Evolutionary conservation across 2,329 filamentous ascomycete genomes (phyloP).

Genomic region (Penicillium digitatum): DNA sequence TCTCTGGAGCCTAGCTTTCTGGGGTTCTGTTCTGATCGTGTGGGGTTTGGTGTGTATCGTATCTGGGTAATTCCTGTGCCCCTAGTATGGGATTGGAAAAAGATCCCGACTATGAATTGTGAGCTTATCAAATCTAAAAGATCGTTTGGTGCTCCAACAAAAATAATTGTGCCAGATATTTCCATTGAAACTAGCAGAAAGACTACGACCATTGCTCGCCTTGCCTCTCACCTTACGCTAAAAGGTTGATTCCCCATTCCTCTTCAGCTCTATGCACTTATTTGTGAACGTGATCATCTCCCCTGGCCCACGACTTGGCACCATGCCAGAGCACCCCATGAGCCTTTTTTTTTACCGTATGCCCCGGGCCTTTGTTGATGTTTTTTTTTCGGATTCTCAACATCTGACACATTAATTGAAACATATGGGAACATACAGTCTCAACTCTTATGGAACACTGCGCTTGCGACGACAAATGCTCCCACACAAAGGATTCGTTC

Average conservation of each 20-base stretch:
- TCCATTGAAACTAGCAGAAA: neutral
- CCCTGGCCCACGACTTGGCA: neutral
- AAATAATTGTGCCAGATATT: constrained; percentile 4
- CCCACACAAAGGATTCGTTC: neutral
- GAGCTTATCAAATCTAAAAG: neutral
- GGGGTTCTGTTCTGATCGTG: constrained; percentile 8
- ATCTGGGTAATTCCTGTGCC: constrained; percentile 6
- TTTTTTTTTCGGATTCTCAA: neutral
- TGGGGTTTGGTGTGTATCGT: constrained; percentile 15
- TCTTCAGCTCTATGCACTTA: neutral
- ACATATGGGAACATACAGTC: neutral
- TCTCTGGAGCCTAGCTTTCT: constrained; percentile 12
- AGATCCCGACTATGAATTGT: neutral
- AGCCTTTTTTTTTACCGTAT: neutral
- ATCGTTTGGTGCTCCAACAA: constrained; percentile 5
- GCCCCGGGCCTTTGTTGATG: neutral
- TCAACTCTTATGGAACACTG: neutral
- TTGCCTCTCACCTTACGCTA: neutral
- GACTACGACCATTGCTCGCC: neutral
- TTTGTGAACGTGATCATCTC: neutral
- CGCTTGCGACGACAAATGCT: neutral
- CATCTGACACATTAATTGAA: neutral
- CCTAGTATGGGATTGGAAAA: neutral
- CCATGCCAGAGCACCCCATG: neutral
- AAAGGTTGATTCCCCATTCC: neutral